phyloP scores from a whole-genome alignment of 2,329 filamentous ascomycete genomes.

The Alternaria sp. region DNA sequence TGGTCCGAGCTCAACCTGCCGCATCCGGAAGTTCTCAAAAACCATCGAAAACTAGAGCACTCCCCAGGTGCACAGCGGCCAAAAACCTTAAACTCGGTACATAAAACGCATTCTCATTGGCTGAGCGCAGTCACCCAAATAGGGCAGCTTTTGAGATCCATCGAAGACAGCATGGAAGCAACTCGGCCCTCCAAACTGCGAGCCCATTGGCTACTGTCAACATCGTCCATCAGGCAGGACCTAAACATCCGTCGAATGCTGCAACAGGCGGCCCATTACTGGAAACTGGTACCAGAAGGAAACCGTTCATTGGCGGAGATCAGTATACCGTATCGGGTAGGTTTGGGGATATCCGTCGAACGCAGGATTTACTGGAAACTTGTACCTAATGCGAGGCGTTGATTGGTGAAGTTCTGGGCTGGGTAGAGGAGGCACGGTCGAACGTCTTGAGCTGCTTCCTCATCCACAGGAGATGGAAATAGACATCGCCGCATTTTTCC shows the following conservation, averaged over 20 bases:
- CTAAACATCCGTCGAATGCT: not conserved
- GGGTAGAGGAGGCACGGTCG: not conserved
- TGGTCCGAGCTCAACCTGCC: conserved; percentile 11
- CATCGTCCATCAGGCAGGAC: not conserved
- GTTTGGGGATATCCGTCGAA: not conserved
- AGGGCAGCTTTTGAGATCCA: not conserved
- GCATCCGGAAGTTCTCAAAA: not conserved
- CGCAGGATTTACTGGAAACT: not conserved
- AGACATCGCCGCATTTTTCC: not conserved
- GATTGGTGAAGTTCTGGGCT: not conserved
- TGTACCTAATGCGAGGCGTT: not conserved
- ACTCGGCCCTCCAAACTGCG: not conserved
- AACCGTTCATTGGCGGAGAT: not conserved
- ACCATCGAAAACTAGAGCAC: not conserved
- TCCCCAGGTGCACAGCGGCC: not conserved
- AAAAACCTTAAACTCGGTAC: not conserved
- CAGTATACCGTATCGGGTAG: not conserved
- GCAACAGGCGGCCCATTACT: conserved; percentile 1
- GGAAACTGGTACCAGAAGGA: not conserved
- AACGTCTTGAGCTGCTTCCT: not conserved
- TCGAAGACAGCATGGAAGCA: not conserved
- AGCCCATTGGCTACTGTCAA: not conserved
- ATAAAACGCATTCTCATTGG: not conserved
- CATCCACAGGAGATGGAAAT: not conserved
- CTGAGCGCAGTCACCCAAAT: not conserved